Evolutionary conservation across 768 basidiomycete genomes (phyloP).

Genomic region (Exidia glandulosa): DNA sequence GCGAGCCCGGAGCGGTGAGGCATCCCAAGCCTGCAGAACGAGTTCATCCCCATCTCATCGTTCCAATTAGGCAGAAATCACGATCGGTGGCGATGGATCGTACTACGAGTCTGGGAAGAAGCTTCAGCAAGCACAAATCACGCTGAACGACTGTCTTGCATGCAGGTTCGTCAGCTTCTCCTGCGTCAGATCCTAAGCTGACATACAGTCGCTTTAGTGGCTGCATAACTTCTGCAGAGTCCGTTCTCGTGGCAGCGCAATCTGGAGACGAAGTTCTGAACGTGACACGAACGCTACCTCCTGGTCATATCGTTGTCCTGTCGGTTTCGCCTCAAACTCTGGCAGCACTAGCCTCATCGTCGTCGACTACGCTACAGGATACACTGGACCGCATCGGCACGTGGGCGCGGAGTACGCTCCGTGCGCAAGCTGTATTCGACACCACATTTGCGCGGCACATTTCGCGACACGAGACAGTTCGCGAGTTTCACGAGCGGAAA

Average conservation of each 20-base stretch:
- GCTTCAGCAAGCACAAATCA: constrained; percentile 90
- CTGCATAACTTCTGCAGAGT: constrained; percentile 97
- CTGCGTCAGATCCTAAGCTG: not conserved
- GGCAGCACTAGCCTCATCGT: constrained; percentile 66
- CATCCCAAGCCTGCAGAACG: constrained; percentile 13
- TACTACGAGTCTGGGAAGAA: constrained; percentile 72
- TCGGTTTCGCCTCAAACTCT: constrained; percentile 87
- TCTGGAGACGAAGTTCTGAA: constrained; percentile 87
- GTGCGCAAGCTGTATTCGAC: constrained; percentile 68
- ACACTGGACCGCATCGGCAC: constrained; percentile 43
- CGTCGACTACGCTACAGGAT: constrained; percentile 30
- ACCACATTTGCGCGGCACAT: constrained; percentile 91
- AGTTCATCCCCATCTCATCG: constrained; percentile 4
- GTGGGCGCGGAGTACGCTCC: constrained; percentile 39
- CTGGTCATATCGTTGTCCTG: constrained; percentile 51
- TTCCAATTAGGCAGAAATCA: constrained; percentile 70
- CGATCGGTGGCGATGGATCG: constrained; percentile 69
- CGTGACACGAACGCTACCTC: constrained; percentile 25
- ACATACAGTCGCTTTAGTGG: constrained; percentile 42
- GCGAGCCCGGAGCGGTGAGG: constrained; percentile 31
- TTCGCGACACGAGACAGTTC: constrained; percentile 66
- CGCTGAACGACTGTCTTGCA: constrained; percentile 92
- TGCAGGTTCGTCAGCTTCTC: constrained; percentile 55
- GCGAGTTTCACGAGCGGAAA: constrained; percentile 71
- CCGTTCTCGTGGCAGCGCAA: constrained; percentile 84